Evolutionary conservation across 768 basidiomycete genomes (phyloP), one percentile per base, ranked within the genome.

Genomic region (Mycena amicta): DNA sequence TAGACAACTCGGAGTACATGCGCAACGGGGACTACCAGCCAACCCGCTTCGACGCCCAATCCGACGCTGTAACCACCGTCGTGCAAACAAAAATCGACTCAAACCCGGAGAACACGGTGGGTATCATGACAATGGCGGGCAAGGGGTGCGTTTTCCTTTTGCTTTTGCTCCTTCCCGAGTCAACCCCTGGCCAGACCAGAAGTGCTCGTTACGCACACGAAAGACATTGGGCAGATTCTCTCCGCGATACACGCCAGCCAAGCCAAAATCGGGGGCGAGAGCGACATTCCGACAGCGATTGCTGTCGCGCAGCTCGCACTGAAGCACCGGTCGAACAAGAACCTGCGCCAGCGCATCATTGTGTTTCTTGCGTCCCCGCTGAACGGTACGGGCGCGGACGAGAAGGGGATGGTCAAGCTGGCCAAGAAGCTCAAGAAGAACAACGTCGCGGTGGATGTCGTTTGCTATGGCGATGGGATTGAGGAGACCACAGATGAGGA

Each of bases 371-470:
- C 88, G 16, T 95, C 93, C 3, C 97, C 97, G 1, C 74, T 95
- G n/a, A 80, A 83, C 22, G 88, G 85, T 28, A 70, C 77, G 28
- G 87, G 80, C 6, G 84, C 88, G 12, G 88, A 92, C 57, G 90
- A 93, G 70, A 87, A 89, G 65, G 80, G 81, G 53, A 88, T 95
- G 83, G 78, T 91, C 65, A 89, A 87, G 71, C 83, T 99, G 31
- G 97, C 95, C 11, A 97, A 95, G 81, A 97, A 94, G 74, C 80
- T 99, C 61, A 98, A 98, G 82, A 99, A 99, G 87, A 98, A 98
- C 73, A 99, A 98, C 67, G 94, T 99, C 41, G 92, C 95, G 1
- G 83, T 98, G 25, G 97, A 99, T 73, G 80, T 98, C 51, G 79
- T 98, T 27, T 84, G 84, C 4, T 98, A 93, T 72, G 96, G 96